Evolutionary conservation across 768 basidiomycete genomes (phyloP), one percentile per base, ranked within the genome.

Genomic region (Wakefieldia striispora): DNA sequence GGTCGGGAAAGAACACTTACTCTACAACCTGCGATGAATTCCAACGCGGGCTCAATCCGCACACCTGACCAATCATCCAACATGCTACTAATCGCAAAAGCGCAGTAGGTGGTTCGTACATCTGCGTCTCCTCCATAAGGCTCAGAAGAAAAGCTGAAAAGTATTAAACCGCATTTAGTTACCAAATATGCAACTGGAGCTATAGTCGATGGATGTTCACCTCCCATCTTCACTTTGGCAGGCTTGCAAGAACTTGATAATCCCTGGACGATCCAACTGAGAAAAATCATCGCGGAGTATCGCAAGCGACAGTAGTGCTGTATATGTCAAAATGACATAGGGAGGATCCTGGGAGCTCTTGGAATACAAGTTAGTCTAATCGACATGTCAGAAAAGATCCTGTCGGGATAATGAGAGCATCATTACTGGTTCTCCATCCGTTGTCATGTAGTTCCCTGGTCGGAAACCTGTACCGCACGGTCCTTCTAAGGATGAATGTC

Each of bases 311-410:
- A 97, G 70, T 11, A 99, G 65, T 0, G 94, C 91, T 1, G 93
- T 91, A 61, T 98, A 99, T 8, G 95, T 94, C 79, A 93, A 90
- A 47, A 97, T 91, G 14, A 97, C 72, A 66, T 97, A 88, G 1
- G 91, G 88, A 16, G 79, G 76, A 55, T 88, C 80, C 61, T 83
- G 81, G 31, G 64, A 65, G 17, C n/a, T 23, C 51, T 77, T 74
- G 10, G 72, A 67, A 56, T 79, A 75, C 21, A 67, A 60, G 24
- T 59, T 52, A 19, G 56, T 61, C 70, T 72, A 54, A 47, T 61
- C 42, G 27, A 48, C 27, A 35, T 39, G 34, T 56, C 46, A 58
- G 49, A 51, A 29, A 29, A 51, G 26, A 27, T 19, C 24, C 29
- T 8, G 36, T 37, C 33, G 41, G 26, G 31, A 45, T 45, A 21